Evolutionary conservation across 169 alveolate species (phyloP), one percentile per base, ranked within the genome.

Genomic region (Hepatocystis sp.): DNA sequence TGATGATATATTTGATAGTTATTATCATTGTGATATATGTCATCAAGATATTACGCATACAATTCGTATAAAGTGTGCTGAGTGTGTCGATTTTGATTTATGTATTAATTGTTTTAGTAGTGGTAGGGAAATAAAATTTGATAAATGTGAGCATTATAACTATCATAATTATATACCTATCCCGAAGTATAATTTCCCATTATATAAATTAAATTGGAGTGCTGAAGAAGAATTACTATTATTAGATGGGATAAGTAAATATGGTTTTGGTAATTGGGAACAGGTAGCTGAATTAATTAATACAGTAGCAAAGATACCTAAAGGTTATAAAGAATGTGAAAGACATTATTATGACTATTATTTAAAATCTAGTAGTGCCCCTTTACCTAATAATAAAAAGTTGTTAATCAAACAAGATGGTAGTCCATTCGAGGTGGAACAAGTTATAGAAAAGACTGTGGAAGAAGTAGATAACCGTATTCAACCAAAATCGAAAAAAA

Each of bases 231-330:
- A 96, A 28, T 55, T 95, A 44, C n/a, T 94, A 27, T 92, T 96
- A 32, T 86, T 96, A 30, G 98, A 96, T 34, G 98, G 97, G 47
- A 91, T 96, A 49, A 92, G 97, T 51, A 95, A 96, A 42, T 94
- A 92, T 66, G 98, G 98, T 0, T 91, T 96, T 58, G 98, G 98
- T n/a, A 96, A 96, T 67, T 96, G 98, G 98, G 85, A 71, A 51
- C 93, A 92, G 52, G 91, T 92, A 23, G 88, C 93, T 4, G 93
- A 92, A 28, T 55, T 92, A 85, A 94, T 92, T 2, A 85, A 90
- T 40, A 86, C 91, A 67, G 85, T 90, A 21, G 89, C 91, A 8
- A 91, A 85, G 11, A 91, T 91, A 19, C 47, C 90, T 44, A 92
- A 92, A 46, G 66, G 96, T 10, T 93, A 92, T 60, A 95, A 84